Percentiles rank a stretch among this genome's conserved stretches.
Conservation (phyloP, 345 rosid species). For the Gossypium anomalum region DNA sequence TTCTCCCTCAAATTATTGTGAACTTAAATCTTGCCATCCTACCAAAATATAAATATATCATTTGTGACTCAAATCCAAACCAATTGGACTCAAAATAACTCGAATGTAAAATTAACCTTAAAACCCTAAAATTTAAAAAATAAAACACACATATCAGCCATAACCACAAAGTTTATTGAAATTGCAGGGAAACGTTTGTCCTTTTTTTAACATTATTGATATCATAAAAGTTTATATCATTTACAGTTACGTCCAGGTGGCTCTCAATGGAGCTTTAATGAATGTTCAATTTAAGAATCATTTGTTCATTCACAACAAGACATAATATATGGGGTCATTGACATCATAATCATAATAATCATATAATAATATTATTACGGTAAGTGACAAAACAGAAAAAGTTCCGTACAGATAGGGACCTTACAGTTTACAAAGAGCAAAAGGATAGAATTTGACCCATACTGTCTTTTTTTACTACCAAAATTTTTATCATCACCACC, state of each 20-base stretch:
- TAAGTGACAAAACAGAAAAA: background rate
- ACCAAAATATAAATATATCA: too few species aligned
- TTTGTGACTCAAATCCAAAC: too few species aligned
- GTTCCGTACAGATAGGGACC: constrained; percentile 7
- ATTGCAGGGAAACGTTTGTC: background rate
- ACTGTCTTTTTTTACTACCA: constrained; percentile 19
- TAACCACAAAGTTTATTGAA: background rate
- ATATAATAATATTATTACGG: background rate
- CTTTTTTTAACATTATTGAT: background rate
- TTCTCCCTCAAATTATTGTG: too few species aligned
- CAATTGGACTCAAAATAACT: too few species aligned
- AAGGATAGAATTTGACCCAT: constrained; percentile 8
- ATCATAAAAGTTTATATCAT: too few species aligned
- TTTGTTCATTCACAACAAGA: background rate
- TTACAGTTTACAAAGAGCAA: constrained; percentile 15
- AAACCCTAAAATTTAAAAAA: too few species aligned
- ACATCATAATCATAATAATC: too few species aligned
- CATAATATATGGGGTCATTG: too few species aligned
- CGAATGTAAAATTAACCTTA: too few species aligned
- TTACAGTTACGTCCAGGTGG: too few species aligned
- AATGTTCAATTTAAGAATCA: background rate
- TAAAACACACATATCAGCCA: too few species aligned
- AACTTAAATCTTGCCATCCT: too few species aligned
- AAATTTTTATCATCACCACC: constrained; percentile 12
- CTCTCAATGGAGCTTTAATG: background rate